Evolutionary conservation across 2,329 filamentous ascomycete species (phyloP).

Genomic region (Talaromyces atroroseus): DNA sequence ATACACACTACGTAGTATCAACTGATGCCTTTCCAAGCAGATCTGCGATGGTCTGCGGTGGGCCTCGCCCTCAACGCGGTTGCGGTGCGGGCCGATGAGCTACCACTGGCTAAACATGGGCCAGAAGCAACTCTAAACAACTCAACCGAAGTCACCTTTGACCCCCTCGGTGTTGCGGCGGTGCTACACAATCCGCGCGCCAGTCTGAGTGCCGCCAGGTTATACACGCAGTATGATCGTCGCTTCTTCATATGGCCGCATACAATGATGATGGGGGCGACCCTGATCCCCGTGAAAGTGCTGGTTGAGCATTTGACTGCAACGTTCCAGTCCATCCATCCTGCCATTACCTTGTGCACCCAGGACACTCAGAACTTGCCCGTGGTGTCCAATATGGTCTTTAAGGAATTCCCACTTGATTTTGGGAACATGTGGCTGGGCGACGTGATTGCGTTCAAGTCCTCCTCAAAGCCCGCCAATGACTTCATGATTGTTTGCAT

Average conservation of each 20-base stretch:
- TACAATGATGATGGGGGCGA: slow-evolving; percentile 28
- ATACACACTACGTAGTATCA: neutral
- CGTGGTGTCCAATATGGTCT: slow-evolving; percentile 27
- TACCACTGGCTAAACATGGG: slow-evolving; percentile 13
- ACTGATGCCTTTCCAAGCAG: neutral
- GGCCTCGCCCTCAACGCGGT: slow-evolving; percentile 6
- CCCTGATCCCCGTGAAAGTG: slow-evolving; percentile 26
- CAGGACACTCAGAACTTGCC: slow-evolving; percentile 23
- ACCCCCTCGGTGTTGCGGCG: slow-evolving; percentile 30
- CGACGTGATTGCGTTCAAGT: slow-evolving; percentile 24
- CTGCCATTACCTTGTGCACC: slow-evolving; percentile 25
- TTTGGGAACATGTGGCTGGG: slow-evolving; percentile 26
- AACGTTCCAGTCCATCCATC: slow-evolving; percentile 20
- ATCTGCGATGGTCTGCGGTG: neutral
- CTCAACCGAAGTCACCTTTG: slow-evolving; percentile 23
- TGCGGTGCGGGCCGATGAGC: slow-evolving; percentile 12
- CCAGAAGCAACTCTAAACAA: slow-evolving; percentile 16
- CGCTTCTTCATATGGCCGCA: slow-evolving; percentile 28
- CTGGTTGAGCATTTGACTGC: slow-evolving; percentile 27
- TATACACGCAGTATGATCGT: slow-evolving; percentile 27
- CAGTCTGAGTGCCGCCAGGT: slow-evolving; percentile 24
- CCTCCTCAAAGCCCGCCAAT: slow-evolving; percentile 21
- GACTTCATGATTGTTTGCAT: slow-evolving; percentile 27
- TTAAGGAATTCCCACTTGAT: slow-evolving; percentile 27
- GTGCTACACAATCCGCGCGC: slow-evolving; percentile 28